These are phyloP conservation scores for Sutorius australiensis DNA, from an alignment of 768 basidiomycete species.

Conservation along the genomic window DNA sequence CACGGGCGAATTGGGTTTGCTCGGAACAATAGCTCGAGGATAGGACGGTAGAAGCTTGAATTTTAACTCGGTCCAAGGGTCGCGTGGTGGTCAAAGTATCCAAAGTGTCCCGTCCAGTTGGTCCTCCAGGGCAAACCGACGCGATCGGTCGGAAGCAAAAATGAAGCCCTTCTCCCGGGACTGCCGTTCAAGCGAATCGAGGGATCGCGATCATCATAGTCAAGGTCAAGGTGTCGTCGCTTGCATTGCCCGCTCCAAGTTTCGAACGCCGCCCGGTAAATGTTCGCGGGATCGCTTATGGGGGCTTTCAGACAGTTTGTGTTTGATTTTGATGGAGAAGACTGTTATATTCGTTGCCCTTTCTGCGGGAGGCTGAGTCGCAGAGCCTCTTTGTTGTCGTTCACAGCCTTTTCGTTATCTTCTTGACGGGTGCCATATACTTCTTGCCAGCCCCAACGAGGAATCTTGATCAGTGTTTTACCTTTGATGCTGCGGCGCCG, in stretches of 20 bases:
- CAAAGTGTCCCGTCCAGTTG: background rate
- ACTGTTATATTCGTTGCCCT: background rate
- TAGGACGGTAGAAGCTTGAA: background rate
- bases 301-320: background rate
- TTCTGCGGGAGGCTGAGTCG: background rate
- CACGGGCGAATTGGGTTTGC: background rate
- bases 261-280: constrained; percentile 26
- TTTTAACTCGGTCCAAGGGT: background rate
- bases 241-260: constrained; percentile 15
- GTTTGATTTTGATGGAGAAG: background rate
- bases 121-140: background rate
- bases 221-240: constrained; percentile 28
- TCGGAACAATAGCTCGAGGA: background rate
- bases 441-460: background rate
- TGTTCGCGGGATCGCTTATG: constrained; percentile 32
- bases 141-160: constrained; percentile 24
- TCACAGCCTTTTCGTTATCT: background rate
- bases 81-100: background rate
- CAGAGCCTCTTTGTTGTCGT: background rate
- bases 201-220: constrained; percentile 27
- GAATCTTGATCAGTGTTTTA: constrained; percentile 8
- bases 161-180: constrained; percentile 17
- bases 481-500: constrained; percentile 17
- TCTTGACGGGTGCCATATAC: background rate
- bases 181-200: constrained; percentile 26